Base-by-base conservation (phyloP, 345 rosid species). In the Acer campestre region DNA sequence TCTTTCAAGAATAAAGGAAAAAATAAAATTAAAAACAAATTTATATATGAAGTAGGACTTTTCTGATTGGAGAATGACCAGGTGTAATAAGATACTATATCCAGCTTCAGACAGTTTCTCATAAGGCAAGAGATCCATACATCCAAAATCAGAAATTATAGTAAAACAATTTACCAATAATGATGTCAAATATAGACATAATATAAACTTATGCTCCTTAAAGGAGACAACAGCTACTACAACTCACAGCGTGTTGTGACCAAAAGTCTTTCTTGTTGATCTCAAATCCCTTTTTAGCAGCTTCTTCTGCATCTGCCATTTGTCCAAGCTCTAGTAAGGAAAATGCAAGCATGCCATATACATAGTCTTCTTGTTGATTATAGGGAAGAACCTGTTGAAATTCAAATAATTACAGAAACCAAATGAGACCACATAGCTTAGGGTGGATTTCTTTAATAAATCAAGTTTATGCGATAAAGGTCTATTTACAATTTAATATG, bases 291-390 rank as follows among this genome's bases (percentile, higher is more conserved):
- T n/a, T n/a, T n/a, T n/a, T n/a, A n/a, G n/a, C n/a, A n/a, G n/a
- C n/a, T n/a, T n/a, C n/a, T n/a, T n/a, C n/a, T n/a, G n/a, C n/a
- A n/a, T n/a, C n/a, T n/a, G n/a, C n/a, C n/a, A n/a, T n/a, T n/a
- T n/a, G n/a, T n/a, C n/a, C n/a, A n/a, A n/a, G n/a, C n/a, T n/a
- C n/a, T n/a, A n/a, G n/a, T n/a, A n/a, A n/a, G n/a, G n/a, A n/a
- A n/a, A n/a, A n/a, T n/a, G n/a, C n/a, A n/a, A n/a, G n/a, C n/a
- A n/a, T n/a, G n/a, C n/a, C n/a, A n/a, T n/a, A n/a, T n/a, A n/a
- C n/a, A n/a, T 88, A 93, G 67, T 86, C 85, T 85, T 88, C 98
- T 77, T 80, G 81, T 83, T 88, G 83, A 80, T 91, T 93, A 68
- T 46, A 68, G 31, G 91, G 92, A 63, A 93, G 80, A 83, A 92